Evolutionary conservation across 208 protist species (phyloP).

Genomic region (Naegleria lovaniensis): DNA sequence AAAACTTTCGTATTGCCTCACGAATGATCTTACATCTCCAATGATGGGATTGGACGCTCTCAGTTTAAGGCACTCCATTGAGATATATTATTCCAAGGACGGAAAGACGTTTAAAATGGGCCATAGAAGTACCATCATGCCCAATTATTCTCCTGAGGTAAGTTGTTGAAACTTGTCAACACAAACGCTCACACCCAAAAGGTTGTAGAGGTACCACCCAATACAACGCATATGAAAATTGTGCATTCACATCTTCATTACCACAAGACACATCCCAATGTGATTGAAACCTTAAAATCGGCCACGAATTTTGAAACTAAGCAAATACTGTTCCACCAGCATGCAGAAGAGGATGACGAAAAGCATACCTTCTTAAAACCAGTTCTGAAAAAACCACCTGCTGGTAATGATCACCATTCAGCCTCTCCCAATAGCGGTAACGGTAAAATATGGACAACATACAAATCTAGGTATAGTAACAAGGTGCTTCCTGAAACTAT

Average conservation of each 20-base stretch:
- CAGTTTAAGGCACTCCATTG: background rate
- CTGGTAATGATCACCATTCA: too few relatives aligned
- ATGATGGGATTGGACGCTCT: background rate
- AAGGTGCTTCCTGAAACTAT: background rate
- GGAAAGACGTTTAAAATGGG: background rate
- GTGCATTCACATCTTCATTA: background rate
- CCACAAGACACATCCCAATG: background rate
- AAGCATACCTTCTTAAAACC: background rate
- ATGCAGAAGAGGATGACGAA: background rate
- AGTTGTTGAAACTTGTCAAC: too few relatives aligned
- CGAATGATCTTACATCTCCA: background rate
- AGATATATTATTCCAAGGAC: background rate
- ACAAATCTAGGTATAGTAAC: background rate
- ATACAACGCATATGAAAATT: background rate
- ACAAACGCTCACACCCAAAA: too few relatives aligned
- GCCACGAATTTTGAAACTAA: background rate
- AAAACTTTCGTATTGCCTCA: background rate
- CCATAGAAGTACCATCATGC: background rate
- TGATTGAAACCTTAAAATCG: background rate
- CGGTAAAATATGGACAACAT: background rate
- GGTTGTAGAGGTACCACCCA: background rate
- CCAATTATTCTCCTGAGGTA: background rate
- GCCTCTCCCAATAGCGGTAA: background rate
- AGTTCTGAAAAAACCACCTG: background rate
- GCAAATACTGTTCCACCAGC: background rate